These are phyloP conservation scores for Mucor mucedo DNA, from an alignment of 371 early-diverging fungal genomes.

Conservation along the genomic window DNA sequence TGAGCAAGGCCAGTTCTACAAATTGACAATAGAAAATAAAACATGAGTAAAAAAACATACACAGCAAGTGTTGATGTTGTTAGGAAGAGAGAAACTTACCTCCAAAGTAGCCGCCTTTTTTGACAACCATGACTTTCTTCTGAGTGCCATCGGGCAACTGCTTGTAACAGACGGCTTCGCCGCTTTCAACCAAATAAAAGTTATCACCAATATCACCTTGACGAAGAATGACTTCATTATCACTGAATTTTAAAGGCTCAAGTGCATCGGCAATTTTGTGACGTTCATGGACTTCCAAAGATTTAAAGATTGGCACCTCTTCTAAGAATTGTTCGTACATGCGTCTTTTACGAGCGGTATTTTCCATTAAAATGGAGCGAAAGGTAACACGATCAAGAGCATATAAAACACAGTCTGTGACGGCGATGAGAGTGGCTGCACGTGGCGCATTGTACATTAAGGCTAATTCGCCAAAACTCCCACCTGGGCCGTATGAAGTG, in stretches of 20 bases:
- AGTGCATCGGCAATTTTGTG: constrained; percentile 86
- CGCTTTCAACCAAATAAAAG: constrained; percentile 85
- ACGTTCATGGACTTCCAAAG: constrained; percentile 71
- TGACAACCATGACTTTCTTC: constrained; percentile 73
- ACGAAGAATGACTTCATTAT: constrained; percentile 69
- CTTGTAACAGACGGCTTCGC: constrained; percentile 70
- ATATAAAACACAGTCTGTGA: constrained; percentile 76
- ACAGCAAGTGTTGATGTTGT: not conserved
- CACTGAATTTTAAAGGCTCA: constrained; percentile 70
- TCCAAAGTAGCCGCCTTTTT: constrained; percentile 95
- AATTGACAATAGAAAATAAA: not conserved
- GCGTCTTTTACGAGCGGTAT: constrained; percentile 71
- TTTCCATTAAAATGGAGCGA: constrained; percentile 77
- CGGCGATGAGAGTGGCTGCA: constrained; percentile 83
- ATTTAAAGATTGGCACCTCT: constrained; percentile 70
- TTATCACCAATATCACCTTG: constrained; percentile 74
- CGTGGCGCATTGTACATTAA: constrained; percentile 91
- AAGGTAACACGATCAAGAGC: constrained; percentile 86
- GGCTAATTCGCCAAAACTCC: constrained; percentile 89
- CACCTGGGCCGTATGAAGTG: constrained; percentile 66
- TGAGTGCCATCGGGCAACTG: constrained; percentile 65
- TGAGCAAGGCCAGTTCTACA: constrained; percentile 82
- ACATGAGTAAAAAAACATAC: not conserved
- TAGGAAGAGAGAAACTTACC: constrained; percentile 45
- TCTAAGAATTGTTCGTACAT: constrained; percentile 83